These are phyloP conservation scores for Lactifluus subvellereus DNA, from an alignment of 768 basidiomycete species.

Conservation along the genomic window DNA sequence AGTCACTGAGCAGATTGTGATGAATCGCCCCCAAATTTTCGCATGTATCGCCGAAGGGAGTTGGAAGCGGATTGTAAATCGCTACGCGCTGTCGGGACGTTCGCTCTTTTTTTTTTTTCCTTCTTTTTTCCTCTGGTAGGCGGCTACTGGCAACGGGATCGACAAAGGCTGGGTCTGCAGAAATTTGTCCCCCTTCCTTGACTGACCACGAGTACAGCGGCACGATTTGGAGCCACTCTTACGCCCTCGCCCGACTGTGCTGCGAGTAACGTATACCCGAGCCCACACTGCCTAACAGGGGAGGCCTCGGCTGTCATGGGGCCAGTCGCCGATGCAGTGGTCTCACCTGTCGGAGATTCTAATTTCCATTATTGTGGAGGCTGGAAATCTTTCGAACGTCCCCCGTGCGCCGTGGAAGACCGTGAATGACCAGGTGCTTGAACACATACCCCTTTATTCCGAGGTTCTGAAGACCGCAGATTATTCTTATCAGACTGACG, in stretches of 20 bases:
- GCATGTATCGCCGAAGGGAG: background rate
- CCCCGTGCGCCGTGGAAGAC: conserved; percentile 35
- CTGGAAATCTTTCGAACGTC: conserved; percentile 45
- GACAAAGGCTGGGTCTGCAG: background rate
- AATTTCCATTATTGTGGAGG: conserved; percentile 47
- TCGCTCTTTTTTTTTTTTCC: conserved; percentile 27
- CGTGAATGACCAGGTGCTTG: conserved; percentile 48
- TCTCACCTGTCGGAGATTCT: conserved; percentile 30
- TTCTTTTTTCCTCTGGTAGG: conserved; percentile 46
- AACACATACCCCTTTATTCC: conserved; percentile 49
- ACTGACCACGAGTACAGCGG: conserved; percentile 37
- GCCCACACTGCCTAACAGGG: background rate
- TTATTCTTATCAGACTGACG: conserved; percentile 51
- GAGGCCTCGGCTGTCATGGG: conserved; percentile 34
- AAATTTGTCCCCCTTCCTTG: background rate
- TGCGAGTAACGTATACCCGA: background rate
- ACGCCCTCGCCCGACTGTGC: background rate
- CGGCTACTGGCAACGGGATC: conserved; percentile 3
- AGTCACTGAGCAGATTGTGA: conserved; percentile 55
- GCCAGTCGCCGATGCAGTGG: conserved; percentile 47
- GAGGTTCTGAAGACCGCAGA: conserved; percentile 40
- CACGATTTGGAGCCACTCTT: conserved; percentile 58
- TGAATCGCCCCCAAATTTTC: conserved; percentile 38
- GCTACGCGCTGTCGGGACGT: conserved; percentile 52
- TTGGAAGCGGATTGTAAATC: conserved; percentile 37